Percentiles rank a stretch among this genome's conserved stretches.
These are phyloP conservation scores for Pseudopithomyces maydicus DNA, from an alignment of 2,329 filamentous ascomycete species.

Conservation along the genomic window DNA sequence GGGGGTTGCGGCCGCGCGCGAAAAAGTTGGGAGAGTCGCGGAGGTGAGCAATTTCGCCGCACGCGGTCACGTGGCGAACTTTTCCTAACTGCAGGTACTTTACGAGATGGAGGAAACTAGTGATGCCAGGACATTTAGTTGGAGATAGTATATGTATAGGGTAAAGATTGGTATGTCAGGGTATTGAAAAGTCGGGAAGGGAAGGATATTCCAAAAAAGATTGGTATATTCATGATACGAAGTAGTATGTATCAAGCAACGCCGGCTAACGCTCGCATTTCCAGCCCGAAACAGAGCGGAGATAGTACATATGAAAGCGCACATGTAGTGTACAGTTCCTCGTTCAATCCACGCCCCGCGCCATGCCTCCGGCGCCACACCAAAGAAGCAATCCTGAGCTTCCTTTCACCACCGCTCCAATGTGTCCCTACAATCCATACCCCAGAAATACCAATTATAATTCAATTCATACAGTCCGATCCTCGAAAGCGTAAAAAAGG, in stretches of 20 bases:
- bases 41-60: conserved; percentile 26
- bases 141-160: not conserved
- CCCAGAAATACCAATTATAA: conserved; percentile 1
- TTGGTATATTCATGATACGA: not conserved
- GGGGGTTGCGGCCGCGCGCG: not conserved
- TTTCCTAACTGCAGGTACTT: not conserved
- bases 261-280: conserved; percentile 7
- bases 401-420: not conserved
- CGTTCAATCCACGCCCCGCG: not conserved
- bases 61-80: conserved; percentile 25
- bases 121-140: not conserved
- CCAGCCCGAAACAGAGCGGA: conserved; percentile 29
- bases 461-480: not conserved
- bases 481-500: not conserved
- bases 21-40: conserved; percentile 23
- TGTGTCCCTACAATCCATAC: not conserved
- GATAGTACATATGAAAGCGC: conserved; percentile 32
- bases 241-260: conserved; percentile 12
- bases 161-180: not conserved
- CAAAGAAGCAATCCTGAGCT: not conserved
- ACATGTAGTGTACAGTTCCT: conserved; percentile 28
- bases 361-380: conserved; percentile 13
- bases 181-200: too few relatives aligned
- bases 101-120: too few relatives aligned
- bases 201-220: not conserved